Evolutionary conservation across 352 stramenopile species (phyloP).

Genomic region (Pythium rhizo-oryzae): DNA sequence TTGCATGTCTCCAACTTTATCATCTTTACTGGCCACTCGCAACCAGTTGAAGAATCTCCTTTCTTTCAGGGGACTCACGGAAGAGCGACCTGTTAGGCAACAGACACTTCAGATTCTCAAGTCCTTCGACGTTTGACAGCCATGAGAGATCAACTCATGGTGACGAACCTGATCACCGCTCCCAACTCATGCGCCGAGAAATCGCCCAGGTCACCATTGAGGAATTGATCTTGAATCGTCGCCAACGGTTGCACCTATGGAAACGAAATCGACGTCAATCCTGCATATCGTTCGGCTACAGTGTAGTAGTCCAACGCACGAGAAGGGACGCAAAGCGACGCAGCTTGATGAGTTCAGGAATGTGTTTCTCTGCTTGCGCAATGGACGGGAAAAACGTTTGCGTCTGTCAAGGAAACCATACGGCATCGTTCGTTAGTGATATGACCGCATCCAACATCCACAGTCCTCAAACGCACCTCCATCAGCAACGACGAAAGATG

Average conservation of each 20-base stretch:
- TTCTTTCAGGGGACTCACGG: conserved; percentile 60
- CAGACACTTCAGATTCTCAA: not conserved
- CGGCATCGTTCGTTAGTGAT: no score
- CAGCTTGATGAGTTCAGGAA: conserved; percentile 52
- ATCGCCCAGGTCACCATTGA: conserved; percentile 38
- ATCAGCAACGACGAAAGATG: conserved; percentile 26
- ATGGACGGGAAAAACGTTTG: conserved; percentile 51
- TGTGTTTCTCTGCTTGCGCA: conserved; percentile 54
- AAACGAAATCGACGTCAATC: not conserved
- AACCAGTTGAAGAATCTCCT: conserved; percentile 39
- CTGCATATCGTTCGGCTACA: no score
- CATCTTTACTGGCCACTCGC: not conserved
- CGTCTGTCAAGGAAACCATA: not conserved
- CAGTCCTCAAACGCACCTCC: conserved; percentile 16
- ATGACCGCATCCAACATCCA: no score
- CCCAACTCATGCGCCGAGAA: conserved; percentile 52
- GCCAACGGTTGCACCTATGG: conserved; percentile 56
- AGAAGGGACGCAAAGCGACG: conserved; percentile 51
- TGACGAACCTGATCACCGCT: conserved; percentile 47
- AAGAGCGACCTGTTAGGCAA: conserved; percentile 49
- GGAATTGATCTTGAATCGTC: conserved; percentile 63
- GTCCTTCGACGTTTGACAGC: not conserved
- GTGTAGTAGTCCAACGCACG: conserved; percentile 29
- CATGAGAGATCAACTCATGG: not conserved
- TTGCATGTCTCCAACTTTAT: no score